Conservation (phyloP, 169 alveolate species). For the Plasmodium inui region DNA sequence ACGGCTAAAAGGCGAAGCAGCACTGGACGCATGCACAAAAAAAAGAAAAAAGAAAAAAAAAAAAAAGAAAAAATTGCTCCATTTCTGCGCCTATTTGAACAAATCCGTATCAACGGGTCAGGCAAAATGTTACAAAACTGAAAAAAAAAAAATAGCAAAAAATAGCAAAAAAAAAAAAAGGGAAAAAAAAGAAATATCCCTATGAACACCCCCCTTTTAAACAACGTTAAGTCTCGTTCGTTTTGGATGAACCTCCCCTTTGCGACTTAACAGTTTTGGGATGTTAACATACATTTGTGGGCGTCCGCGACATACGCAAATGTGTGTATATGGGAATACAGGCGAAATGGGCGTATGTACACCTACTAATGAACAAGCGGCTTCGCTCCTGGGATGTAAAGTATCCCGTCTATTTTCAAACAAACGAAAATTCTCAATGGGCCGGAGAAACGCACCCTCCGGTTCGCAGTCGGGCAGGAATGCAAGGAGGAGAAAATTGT, state of each 20-base stretch:
- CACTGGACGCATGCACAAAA: neutral
- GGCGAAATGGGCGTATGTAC: neutral
- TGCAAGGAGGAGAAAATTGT: neutral
- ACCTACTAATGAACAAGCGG: neutral
- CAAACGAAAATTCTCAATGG: neutral
- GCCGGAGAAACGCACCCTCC: neutral
- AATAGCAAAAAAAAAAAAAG: neutral
- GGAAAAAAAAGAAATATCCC: neutral
- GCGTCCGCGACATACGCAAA: neutral
- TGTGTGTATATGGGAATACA: neutral
- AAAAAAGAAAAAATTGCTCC: neutral
- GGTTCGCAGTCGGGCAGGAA: neutral
- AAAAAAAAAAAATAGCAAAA: neutral
- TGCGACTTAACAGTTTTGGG: neutral
- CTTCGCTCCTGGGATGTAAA: neutral
- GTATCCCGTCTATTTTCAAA: neutral
- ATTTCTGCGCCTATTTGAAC: neutral
- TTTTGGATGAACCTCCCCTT: neutral
- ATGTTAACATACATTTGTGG: neutral
- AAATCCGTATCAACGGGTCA: conserved; percentile 4
- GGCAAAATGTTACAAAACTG: neutral
- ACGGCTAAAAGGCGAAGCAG: neutral
- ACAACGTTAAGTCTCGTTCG: neutral
- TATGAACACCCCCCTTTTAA: neutral
- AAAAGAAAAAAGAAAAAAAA: neutral